These are phyloP conservation scores for Nymphaea colorata DNA, from an alignment of 164 flowering plant genomes.

Conservation along the genomic window DNA sequence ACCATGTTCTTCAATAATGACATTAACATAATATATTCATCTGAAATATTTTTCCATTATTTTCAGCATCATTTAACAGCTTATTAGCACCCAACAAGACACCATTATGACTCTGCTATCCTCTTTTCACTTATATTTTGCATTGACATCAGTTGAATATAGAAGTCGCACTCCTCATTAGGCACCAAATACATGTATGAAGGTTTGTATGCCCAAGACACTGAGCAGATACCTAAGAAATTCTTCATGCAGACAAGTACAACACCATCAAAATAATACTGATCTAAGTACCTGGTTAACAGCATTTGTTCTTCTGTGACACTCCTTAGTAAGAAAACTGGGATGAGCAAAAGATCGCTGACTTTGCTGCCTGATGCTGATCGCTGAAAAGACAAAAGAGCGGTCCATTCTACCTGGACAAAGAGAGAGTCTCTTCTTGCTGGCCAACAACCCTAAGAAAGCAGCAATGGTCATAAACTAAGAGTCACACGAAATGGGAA, in stretches of 20 bases:
- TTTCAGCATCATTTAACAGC: background rate
- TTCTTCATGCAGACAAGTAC: background rate
- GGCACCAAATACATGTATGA: background rate
- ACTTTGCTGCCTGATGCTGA: background rate
- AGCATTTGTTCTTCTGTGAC: background rate
- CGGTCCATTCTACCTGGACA: background rate
- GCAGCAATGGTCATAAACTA: too few species aligned
- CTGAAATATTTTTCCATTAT: too few species aligned
- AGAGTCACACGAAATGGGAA: too few species aligned
- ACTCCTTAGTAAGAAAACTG: background rate
- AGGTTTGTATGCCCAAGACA: background rate
- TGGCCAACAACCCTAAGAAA: background rate
- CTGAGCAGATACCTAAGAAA: background rate
- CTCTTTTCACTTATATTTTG: background rate
- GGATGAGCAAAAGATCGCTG: background rate
- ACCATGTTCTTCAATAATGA: background rate
- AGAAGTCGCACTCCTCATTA: background rate
- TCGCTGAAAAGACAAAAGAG: background rate
- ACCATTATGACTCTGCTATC: background rate
- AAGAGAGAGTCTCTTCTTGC: background rate
- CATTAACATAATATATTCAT: too few species aligned
- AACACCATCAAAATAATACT: background rate
- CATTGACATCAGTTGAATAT: background rate
- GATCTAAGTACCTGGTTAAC: background rate
- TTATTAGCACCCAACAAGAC: background rate